Evolutionary conservation across 345 rosid species (phyloP).

Genomic region (Aurinia saxatilis): DNA sequence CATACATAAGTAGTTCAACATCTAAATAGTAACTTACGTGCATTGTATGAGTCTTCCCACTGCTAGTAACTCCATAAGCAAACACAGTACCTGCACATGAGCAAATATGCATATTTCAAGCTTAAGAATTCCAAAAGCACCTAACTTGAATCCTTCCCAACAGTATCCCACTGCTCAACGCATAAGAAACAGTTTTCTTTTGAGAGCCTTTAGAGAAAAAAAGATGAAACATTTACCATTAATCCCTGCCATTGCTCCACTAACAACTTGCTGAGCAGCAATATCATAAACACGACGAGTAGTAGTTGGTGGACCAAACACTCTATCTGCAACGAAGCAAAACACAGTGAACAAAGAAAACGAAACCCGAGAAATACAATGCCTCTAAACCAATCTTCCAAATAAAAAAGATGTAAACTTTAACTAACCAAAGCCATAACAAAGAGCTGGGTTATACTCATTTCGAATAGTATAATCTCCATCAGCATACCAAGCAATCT

Average conservation of each 20-base stretch:
- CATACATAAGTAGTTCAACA: background rate
- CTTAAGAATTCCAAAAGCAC: background rate
- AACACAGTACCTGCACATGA: conserved; percentile 69
- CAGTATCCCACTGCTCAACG: conserved; percentile 13
- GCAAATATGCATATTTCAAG: background rate
- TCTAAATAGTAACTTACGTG: conserved; percentile 53
- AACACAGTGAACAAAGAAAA: background rate
- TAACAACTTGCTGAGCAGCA: conserved; percentile 78
- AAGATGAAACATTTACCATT: conserved; percentile 50
- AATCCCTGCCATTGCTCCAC: conserved; percentile 76
- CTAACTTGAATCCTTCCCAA: background rate
- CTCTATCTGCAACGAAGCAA: conserved; percentile 42
- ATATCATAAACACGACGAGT: conserved; percentile 77
- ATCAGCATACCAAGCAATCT: conserved; percentile 83
- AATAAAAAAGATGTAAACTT: background rate
- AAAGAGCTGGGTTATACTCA: conserved; percentile 58
- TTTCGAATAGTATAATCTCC: conserved; percentile 66
- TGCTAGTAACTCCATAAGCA: conserved; percentile 98
- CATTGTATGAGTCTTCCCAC: conserved; percentile 97
- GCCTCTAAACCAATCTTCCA: background rate
- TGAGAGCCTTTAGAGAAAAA: background rate
- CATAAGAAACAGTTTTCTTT: background rate
- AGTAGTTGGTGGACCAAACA: conserved; percentile 87
- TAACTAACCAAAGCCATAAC: conserved; percentile 72
- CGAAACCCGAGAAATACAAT: background rate